These are phyloP conservation scores for Schizosaccharomyces cryophilus DNA, from an alignment of 805 yeast species.

Conservation along the genomic window DNA sequence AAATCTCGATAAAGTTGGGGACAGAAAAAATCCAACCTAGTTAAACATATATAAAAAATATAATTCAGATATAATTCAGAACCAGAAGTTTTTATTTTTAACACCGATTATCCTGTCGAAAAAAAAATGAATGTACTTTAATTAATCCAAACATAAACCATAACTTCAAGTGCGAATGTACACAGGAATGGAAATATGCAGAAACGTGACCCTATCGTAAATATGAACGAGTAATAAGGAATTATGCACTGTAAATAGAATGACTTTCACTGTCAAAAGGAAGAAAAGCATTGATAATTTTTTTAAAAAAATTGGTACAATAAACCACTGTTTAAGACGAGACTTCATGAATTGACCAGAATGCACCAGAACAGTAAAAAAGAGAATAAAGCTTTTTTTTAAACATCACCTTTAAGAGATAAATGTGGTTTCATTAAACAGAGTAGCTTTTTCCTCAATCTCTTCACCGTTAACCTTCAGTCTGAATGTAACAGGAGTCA, in stretches of 20 bases:
- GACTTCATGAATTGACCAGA: neutral
- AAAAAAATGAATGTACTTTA: too few species aligned
- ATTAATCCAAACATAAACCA: too few species aligned
- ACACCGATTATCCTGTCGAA: too few species aligned
- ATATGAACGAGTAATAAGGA: neutral
- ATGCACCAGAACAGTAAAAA: neutral
- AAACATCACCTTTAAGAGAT: slow-evolving; percentile 18
- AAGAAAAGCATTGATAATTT: neutral
- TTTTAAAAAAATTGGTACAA: neutral
- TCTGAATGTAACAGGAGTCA: slow-evolving; percentile 33
- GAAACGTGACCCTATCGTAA: too few species aligned
- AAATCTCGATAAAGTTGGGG: too few species aligned
- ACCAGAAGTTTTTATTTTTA: too few species aligned
- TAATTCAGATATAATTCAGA: too few species aligned
- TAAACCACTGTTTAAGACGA: too few species aligned
- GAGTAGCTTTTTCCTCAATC: slow-evolving; percentile 32
- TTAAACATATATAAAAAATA: too few species aligned
- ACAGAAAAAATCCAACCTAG: too few species aligned
- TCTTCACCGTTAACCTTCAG: slow-evolving; percentile 19
- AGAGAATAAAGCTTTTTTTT: neutral
- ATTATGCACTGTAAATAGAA: neutral
- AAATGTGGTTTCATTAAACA: slow-evolving; percentile 62
- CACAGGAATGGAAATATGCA: too few species aligned
- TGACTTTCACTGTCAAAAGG: neutral
- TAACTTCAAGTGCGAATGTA: too few species aligned